Percentiles rank a stretch among this genome's conserved stretches.
Conservation (phyloP, 2,329 filamentous ascomycete species). For the Penicillium sp. region DNA sequence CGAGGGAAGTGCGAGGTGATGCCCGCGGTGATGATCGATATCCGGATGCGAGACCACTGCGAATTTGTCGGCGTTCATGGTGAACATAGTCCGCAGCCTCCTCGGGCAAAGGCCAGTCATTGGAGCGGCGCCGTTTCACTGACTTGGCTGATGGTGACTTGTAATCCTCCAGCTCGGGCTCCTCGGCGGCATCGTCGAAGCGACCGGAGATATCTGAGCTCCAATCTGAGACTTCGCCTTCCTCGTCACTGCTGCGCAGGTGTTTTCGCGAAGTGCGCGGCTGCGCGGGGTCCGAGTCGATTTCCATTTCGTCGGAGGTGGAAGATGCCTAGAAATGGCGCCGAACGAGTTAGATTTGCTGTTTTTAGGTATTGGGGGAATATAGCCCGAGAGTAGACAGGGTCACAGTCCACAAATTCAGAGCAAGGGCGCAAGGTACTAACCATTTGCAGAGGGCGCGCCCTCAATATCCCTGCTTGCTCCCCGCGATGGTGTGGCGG, state of each 20-base stretch:
- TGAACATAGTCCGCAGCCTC: slow-evolving; percentile 25
- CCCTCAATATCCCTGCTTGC: slow-evolving; percentile 18
- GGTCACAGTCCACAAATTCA: background rate
- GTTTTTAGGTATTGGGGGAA: background rate
- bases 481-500: slow-evolving; percentile 16
- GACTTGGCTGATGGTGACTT: slow-evolving; percentile 33
- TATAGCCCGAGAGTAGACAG: background rate
- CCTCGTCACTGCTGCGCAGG: slow-evolving; percentile 25
- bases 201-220: slow-evolving; percentile 38
- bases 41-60: slow-evolving; percentile 7
- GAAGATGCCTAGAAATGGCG: slow-evolving; percentile 11
- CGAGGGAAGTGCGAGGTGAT: slow-evolving; percentile 21
- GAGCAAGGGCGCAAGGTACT: slow-evolving; percentile 12
- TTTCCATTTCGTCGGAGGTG: slow-evolving; percentile 17
- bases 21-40: slow-evolving; percentile 22
- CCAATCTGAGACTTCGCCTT: slow-evolving; percentile 23
- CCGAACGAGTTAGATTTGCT: slow-evolving; percentile 14
- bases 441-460: slow-evolving; percentile 16
- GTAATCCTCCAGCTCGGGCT: slow-evolving; percentile 26
- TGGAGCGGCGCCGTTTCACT: slow-evolving; percentile 47
- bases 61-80: slow-evolving; percentile 15
- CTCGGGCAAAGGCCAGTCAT: slow-evolving; percentile 47
- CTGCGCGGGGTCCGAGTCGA: slow-evolving; percentile 20
- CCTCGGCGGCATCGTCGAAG: slow-evolving; percentile 40
- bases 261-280: slow-evolving; percentile 35